Conservation (phyloP, 176 grass and related monocot species). For the Carex cristatella region DNA sequence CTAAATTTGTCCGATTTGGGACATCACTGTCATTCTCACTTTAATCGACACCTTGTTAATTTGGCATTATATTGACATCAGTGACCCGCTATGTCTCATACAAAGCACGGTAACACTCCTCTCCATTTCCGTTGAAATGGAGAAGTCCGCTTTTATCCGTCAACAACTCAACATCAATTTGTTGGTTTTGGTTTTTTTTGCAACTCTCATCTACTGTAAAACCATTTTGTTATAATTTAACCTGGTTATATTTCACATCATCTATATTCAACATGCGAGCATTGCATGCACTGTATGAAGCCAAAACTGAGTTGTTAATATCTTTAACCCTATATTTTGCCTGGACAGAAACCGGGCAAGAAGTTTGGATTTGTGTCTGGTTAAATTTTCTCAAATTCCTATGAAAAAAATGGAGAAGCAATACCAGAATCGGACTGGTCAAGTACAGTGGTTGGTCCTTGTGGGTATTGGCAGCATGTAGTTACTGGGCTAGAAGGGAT, state of each 20-base stretch:
- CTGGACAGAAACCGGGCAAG: background rate
- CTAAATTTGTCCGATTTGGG: slow-evolving; percentile 19
- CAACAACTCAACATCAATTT: background rate
- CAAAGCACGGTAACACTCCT: background rate
- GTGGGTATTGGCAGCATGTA: background rate
- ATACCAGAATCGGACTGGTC: background rate
- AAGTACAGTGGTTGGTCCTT: background rate
- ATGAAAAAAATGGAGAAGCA: background rate
- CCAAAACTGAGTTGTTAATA: no score
- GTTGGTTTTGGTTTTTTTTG: background rate
- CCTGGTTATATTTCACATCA: background rate
- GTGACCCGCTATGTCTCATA: slow-evolving; percentile 2
- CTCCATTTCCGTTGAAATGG: background rate
- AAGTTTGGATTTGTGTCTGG: background rate
- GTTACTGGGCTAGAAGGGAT: background rate
- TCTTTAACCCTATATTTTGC: background rate
- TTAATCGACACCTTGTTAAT: slow-evolving; percentile 13
- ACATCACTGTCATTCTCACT: slow-evolving; percentile 16
- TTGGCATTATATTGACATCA: slow-evolving; percentile 6
- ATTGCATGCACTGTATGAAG: no score
- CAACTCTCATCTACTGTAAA: background rate
- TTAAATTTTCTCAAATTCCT: background rate
- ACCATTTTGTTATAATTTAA: background rate
- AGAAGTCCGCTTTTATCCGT: background rate
- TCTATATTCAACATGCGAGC: no score